phyloP scores from a whole-genome alignment of 1,284 basidiomycete genomes.

The Pyrrhoderma lamaoense region DNA sequence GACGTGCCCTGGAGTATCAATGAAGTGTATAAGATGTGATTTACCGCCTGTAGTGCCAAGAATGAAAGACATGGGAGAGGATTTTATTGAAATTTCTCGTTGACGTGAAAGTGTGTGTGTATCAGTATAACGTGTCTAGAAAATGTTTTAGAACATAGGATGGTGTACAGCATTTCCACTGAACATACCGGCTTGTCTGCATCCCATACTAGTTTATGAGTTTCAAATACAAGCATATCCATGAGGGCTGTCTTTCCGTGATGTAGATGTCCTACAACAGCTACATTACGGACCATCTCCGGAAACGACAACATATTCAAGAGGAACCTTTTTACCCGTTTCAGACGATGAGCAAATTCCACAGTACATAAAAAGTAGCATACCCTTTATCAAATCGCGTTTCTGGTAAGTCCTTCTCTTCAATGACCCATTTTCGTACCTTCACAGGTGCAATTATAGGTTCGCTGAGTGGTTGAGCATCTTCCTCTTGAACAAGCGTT shows the following conservation, averaged over 20 bases:
- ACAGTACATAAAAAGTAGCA: constrained; percentile 26
- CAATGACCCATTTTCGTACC: constrained; percentile 84
- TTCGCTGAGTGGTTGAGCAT: constrained; percentile 90
- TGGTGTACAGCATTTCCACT: constrained; percentile 9
- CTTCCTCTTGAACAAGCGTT: constrained; percentile 97
- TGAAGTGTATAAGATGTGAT: constrained; percentile 87
- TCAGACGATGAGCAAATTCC: constrained; percentile 1
- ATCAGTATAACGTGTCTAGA: constrained; percentile 81
- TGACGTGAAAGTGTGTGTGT: constrained; percentile 85
- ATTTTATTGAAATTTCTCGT: constrained; percentile 93
- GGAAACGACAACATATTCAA: constrained; percentile 89
- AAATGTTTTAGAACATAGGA: not conserved
- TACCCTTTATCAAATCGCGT: constrained; percentile 92
- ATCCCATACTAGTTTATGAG: constrained; percentile 92
- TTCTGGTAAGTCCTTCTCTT: constrained; percentile 90
- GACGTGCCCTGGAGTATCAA: constrained; percentile 97
- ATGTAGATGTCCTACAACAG: constrained; percentile 91
- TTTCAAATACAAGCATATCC: constrained; percentile 97
- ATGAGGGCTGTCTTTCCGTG: constrained; percentile 96
- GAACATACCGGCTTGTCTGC: constrained; percentile 73
- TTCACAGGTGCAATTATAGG: constrained; percentile 96
- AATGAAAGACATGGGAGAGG: constrained; percentile 92
- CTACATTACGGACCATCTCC: constrained; percentile 93
- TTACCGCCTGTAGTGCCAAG: constrained; percentile 86
- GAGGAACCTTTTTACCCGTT: constrained; percentile 61